Conservation (phyloP, 2,329 filamentous ascomycete genomes). For the Escovopsis sp. region DNA sequence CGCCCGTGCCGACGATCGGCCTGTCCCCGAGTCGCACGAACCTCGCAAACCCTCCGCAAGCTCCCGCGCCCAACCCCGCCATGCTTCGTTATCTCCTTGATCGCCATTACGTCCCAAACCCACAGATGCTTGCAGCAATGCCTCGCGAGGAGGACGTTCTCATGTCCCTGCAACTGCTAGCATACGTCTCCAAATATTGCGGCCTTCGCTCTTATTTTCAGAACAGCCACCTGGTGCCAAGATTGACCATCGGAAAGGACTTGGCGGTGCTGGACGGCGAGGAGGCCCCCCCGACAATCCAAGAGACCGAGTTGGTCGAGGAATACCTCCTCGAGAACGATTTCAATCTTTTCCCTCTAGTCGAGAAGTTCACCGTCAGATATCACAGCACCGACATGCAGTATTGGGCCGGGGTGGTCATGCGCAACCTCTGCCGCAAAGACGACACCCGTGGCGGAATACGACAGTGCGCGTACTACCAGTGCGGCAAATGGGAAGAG, state of each 20-base stretch:
- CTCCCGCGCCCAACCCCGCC: constrained; percentile 53
- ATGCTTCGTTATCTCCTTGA: constrained; percentile 71
- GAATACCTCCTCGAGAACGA: constrained; percentile 89
- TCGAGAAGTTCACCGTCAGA: constrained; percentile 95
- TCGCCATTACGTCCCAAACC: constrained; percentile 51
- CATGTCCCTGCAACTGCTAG: constrained; percentile 92
- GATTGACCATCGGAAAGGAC: constrained; percentile 78
- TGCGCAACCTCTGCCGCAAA: constrained; percentile 96
- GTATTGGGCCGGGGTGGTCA: constrained; percentile 98
- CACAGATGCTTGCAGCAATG: constrained; percentile 75
- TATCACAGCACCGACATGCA: constrained; percentile 97
- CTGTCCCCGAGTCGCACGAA: constrained; percentile 60
- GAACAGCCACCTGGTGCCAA: constrained; percentile 81
- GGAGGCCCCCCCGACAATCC: constrained; percentile 26
- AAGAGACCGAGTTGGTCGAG: constrained; percentile 47
- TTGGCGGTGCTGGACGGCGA: constrained; percentile 66
- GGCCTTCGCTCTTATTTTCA: constrained; percentile 93
- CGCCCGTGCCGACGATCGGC: constrained; percentile 50
- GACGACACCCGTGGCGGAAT: constrained; percentile 91
- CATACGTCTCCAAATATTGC: constrained; percentile 98
- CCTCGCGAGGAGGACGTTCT: constrained; percentile 93
- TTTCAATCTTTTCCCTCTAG: constrained; percentile 95
- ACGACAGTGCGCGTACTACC: constrained; percentile 91
- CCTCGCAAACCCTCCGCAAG: constrained; percentile 57
- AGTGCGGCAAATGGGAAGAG: constrained; percentile 97